phyloP scores from a whole-genome alignment of 2,329 filamentous ascomycete species.

The Endocalyx cinctus region DNA sequence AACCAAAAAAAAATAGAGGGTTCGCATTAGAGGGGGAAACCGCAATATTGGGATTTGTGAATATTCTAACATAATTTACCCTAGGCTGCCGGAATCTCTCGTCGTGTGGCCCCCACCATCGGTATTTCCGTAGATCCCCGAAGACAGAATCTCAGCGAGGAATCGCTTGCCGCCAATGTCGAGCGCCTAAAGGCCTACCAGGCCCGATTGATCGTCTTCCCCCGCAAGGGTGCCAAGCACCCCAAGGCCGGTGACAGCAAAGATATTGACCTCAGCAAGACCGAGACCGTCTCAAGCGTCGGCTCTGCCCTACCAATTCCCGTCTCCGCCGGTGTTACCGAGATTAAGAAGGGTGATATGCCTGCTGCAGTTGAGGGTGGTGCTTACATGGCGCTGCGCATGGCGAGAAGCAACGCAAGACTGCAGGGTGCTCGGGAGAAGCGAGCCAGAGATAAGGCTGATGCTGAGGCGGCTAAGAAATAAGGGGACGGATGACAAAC shows the following conservation, averaged over 20 bases:
- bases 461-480: slow-evolving; percentile 83
- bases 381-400: slow-evolving; percentile 82
- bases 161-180: slow-evolving; percentile 91
- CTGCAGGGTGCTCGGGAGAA: slow-evolving; percentile 84
- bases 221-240: slow-evolving; percentile 80
- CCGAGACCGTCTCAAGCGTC: slow-evolving; percentile 54
- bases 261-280: slow-evolving; percentile 66
- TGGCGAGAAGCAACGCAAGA: slow-evolving; percentile 78
- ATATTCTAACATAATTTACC: slow-evolving; percentile 29
- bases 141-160: slow-evolving; percentile 95
- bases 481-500: slow-evolving; percentile 42
- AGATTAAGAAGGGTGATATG: slow-evolving; percentile 79
- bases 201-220: slow-evolving; percentile 94
- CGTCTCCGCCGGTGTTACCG: slow-evolving; percentile 59
- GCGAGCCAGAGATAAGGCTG: slow-evolving; percentile 82
- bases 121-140: slow-evolving; percentile 95
- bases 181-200: slow-evolving; percentile 97
- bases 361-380: slow-evolving; percentile 72
- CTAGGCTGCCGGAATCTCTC: slow-evolving; percentile 96
- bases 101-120: slow-evolving; percentile 90
- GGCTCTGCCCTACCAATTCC: slow-evolving; percentile 63
- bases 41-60: no score
- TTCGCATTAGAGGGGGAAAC: no score
- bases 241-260: slow-evolving; percentile 91
- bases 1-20: no score